Evolutionary conservation across 2,329 filamentous ascomycete genomes (phyloP).

Genomic region (Harringtonia aguacate): DNA sequence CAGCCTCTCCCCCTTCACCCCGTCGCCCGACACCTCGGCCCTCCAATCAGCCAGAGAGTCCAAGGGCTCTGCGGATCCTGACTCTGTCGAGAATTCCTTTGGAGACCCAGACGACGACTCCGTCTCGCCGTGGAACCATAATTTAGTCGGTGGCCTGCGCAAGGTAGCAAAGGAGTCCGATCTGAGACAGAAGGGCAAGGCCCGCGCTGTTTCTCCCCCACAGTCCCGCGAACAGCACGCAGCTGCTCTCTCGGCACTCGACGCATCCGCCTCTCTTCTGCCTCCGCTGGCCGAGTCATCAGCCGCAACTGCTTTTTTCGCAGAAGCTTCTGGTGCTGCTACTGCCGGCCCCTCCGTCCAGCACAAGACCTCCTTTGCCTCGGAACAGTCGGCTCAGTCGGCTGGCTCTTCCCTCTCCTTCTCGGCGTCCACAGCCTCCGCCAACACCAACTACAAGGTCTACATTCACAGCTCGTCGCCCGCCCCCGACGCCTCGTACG

Average conservation of each 20-base stretch:
- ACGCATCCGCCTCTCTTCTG: neutral
- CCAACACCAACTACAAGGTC: constrained; percentile 44
- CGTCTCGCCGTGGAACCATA: constrained; percentile 39
- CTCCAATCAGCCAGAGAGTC: constrained; percentile 24
- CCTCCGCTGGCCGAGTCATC: neutral
- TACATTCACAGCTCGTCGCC: constrained; percentile 36
- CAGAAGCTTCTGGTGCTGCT: neutral
- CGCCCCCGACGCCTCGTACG: constrained; percentile 20
- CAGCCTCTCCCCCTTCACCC: constrained; percentile 23
- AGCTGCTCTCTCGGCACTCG: neutral
- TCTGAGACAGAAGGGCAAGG: constrained; percentile 27
- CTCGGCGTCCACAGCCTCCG: constrained; percentile 38
- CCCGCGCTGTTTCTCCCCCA: neutral
- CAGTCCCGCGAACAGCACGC: no score
- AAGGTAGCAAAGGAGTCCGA: constrained; percentile 37
- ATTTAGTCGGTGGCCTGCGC: constrained; percentile 42
- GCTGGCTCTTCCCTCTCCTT: constrained; percentile 12
- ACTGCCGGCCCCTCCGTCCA: neutral
- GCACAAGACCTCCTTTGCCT: constrained; percentile 26
- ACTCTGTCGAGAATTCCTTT: no score
- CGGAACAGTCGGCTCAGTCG: constrained; percentile 18
- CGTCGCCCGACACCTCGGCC: constrained; percentile 22
- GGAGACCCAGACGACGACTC: no score
- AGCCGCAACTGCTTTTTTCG: neutral
- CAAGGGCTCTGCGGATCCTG: constrained; percentile 16